phyloP scores from a whole-genome alignment of 805 yeast genomes.

The Candida ovalis region DNA sequence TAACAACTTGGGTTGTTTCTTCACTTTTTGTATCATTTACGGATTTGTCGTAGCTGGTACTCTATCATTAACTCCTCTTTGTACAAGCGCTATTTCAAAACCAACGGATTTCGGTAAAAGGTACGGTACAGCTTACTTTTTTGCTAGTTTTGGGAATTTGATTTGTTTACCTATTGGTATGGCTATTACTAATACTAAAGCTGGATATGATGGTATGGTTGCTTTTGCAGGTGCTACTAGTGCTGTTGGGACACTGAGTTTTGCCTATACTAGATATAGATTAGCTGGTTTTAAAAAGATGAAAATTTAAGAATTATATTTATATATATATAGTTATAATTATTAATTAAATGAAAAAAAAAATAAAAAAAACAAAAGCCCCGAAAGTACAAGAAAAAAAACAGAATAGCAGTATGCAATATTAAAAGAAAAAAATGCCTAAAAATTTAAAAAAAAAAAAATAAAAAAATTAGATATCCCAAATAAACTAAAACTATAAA shows the following conservation, averaged over 20 bases:
- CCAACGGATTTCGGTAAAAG: conserved; percentile 65
- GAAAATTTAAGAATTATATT: conserved; percentile 2
- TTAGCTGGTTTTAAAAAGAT: conserved; percentile 21
- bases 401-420: neutral
- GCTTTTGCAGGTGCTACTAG: conserved; percentile 31
- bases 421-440: neutral
- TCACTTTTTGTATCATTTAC: conserved; percentile 48
- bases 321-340: neutral
- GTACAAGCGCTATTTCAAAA: conserved; percentile 62
- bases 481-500: too few species aligned
- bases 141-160: conserved; percentile 40
- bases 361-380: too few species aligned
- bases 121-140: conserved; percentile 64
- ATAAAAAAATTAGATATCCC: neutral
- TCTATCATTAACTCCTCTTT: conserved; percentile 62
- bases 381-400: neutral
- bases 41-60: conserved; percentile 64
- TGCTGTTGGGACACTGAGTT: conserved; percentile 19
- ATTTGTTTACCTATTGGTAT: conserved; percentile 46
- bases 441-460: too few species aligned
- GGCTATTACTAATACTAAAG: conserved; percentile 27
- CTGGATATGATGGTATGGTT: conserved; percentile 30
- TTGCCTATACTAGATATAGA: conserved; percentile 18
- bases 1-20: conserved; percentile 35
- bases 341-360: neutral